These are phyloP conservation scores for Passiflora organensis DNA, from an alignment of 345 rosid genomes.

Conservation along the genomic window DNA sequence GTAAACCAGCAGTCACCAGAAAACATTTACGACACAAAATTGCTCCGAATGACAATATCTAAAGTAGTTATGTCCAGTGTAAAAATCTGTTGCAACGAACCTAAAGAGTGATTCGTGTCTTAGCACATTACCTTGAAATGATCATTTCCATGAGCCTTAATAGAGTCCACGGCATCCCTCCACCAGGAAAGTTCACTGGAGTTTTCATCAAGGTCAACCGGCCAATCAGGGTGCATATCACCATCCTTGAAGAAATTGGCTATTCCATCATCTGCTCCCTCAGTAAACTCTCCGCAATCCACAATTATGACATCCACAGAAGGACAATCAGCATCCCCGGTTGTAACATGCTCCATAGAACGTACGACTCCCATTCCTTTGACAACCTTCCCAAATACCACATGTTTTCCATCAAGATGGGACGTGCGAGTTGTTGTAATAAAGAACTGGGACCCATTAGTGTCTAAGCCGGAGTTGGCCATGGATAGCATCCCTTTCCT, in stretches of 20 bases:
- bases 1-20: background rate
- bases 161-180: slow-evolving; percentile 72
- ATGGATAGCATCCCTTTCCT: slow-evolving; percentile 92
- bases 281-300: slow-evolving; percentile 80
- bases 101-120: background rate
- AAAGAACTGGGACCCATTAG: slow-evolving; percentile 97
- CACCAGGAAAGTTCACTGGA: slow-evolving; percentile 79
- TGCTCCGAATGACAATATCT: background rate
- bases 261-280: slow-evolving; percentile 73
- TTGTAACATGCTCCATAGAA: slow-evolving; percentile 64
- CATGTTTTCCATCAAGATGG: slow-evolving; percentile 91
- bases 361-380: slow-evolving; percentile 97
- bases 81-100: background rate
- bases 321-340: slow-evolving; percentile 52
- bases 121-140: slow-evolving; percentile 51
- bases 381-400: slow-evolving; percentile 77
- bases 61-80: background rate
- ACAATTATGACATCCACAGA: slow-evolving; percentile 46
- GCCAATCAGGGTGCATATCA: slow-evolving; percentile 89
- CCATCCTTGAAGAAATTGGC: slow-evolving; percentile 82
- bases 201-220: slow-evolving; percentile 65
- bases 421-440: slow-evolving; percentile 79
- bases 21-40: background rate
- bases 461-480: slow-evolving; percentile 84
- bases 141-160: slow-evolving; percentile 73